phyloP scores from a whole-genome alignment of 2,329 filamentous ascomycete genomes.

The Botrytis paeoniae region DNA sequence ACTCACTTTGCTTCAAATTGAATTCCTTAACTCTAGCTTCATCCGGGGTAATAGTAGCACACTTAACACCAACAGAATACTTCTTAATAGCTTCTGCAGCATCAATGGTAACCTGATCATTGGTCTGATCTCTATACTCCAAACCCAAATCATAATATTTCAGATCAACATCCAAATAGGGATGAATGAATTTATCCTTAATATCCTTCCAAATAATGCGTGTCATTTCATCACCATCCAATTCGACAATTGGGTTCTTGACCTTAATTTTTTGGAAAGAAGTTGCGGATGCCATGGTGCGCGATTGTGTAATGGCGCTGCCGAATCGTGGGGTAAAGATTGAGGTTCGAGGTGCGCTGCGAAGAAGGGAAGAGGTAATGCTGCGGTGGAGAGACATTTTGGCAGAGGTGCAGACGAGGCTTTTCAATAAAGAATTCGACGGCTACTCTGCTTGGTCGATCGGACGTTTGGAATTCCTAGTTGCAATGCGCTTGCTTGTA shows the following conservation, averaged over 20 bases:
- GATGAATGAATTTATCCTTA: constrained; percentile 97
- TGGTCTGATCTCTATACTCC: constrained; percentile 91
- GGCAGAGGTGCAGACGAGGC: neutral
- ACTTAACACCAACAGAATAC: constrained; percentile 98
- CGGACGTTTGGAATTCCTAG: neutral
- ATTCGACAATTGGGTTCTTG: constrained; percentile 97
- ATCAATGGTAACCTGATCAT: constrained; percentile 93
- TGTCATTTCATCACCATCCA: constrained; percentile 96
- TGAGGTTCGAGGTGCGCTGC: constrained; percentile 1
- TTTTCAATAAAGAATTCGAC: neutral
- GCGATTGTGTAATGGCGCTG: constrained; percentile 37
- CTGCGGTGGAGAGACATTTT: constrained; percentile 15
- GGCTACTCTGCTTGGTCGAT: neutral
- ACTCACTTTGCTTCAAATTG: constrained; percentile 92
- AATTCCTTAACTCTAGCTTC: constrained; percentile 97
- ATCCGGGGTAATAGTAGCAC: constrained; percentile 97
- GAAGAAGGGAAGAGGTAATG: constrained; percentile 9
- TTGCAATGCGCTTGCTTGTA: constrained; percentile 10
- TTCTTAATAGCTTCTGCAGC: constrained; percentile 98
- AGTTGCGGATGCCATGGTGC: constrained; percentile 52
- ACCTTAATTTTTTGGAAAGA: constrained; percentile 88
- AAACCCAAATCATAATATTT: constrained; percentile 97
- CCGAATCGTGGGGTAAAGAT: constrained; percentile 24
- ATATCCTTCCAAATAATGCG: constrained; percentile 98
- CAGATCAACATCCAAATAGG: constrained; percentile 94